phyloP scores from a whole-genome alignment of 768 basidiomycete genomes.

The Sarcomyxa edulis region DNA sequence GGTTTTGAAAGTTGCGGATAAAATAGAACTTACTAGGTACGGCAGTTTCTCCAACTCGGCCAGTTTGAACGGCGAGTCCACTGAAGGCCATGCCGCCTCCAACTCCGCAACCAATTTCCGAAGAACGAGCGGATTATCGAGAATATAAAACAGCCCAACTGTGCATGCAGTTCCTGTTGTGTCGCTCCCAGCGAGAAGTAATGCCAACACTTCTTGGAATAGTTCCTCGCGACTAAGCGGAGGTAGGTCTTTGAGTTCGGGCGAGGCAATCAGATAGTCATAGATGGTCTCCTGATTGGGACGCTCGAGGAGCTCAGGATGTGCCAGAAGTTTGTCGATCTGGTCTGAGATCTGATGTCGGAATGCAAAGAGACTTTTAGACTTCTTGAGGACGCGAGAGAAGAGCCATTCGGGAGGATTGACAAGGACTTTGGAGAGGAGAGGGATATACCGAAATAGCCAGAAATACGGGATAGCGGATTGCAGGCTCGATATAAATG shows the following conservation, averaged over 20 bases:
- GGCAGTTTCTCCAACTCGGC: slow-evolving; percentile 39
- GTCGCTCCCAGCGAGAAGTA: slow-evolving; percentile 39
- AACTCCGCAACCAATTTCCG: slow-evolving; percentile 25
- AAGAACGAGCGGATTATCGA: slow-evolving; percentile 23
- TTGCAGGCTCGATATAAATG: slow-evolving; percentile 8
- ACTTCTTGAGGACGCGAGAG: slow-evolving; percentile 6
- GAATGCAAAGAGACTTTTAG: slow-evolving; percentile 11
- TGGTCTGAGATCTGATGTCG: slow-evolving; percentile 8
- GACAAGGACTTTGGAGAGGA: slow-evolving; percentile 5
- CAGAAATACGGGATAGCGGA: slow-evolving; percentile 2
- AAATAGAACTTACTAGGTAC: slow-evolving; percentile 31
- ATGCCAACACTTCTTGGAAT: slow-evolving; percentile 27
- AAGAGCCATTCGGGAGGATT: slow-evolving; percentile 18
- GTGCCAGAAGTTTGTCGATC: slow-evolving; percentile 11
- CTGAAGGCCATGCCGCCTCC: slow-evolving; percentile 34
- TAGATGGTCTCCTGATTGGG: slow-evolving; percentile 20
- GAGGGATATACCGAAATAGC: slow-evolving; percentile 10
- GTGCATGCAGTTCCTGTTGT: slow-evolving; percentile 37
- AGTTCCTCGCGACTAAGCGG: slow-evolving; percentile 20
- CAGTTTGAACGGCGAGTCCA: slow-evolving; percentile 19
- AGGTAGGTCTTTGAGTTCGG: slow-evolving; percentile 1
- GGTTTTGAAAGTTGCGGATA: slow-evolving; percentile 1
- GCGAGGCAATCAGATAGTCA: slow-evolving; percentile 17
- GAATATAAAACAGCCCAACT: slow-evolving; percentile 28
- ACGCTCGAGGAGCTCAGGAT: slow-evolving; percentile 17